Percentiles rank a stretch among this genome's conserved stretches.
Conservation (phyloP, 257 asterid genomes). For the Solanum peruvianum region DNA sequence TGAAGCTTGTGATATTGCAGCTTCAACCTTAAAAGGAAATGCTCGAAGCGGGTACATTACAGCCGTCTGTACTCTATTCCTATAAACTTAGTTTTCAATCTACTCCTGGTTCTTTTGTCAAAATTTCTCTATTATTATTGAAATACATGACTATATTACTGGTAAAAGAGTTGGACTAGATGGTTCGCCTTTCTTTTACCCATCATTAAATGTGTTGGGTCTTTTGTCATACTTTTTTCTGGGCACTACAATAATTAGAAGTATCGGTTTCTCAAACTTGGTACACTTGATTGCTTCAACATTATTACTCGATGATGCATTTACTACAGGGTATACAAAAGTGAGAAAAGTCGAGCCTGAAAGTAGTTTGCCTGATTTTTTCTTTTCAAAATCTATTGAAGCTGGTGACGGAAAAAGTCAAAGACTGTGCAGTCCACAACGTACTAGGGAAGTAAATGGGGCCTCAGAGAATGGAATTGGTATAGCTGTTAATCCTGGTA, state of each 20-base stretch:
- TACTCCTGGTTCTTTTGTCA: neutral
- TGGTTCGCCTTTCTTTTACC: neutral
- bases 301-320: neutral
- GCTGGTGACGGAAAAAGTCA: neutral
- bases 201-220: neutral
- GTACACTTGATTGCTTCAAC: neutral
- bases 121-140: neutral
- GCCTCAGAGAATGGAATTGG: constrained; percentile 28
- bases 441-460: constrained; percentile 22
- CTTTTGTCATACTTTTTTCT: neutral
- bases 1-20: neutral
- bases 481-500: constrained; percentile 11
- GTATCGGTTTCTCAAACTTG: neutral
- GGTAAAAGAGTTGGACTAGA: neutral
- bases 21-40: neutral
- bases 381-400: neutral
- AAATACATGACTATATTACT: neutral
- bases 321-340: neutral
- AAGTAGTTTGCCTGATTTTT: neutral
- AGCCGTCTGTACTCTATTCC: neutral
- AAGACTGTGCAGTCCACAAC: constrained; percentile 18
- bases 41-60: neutral
- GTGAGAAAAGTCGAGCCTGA: neutral
- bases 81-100: neutral
- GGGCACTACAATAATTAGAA: neutral